Base-by-base conservation (phyloP, 2,329 filamentous ascomycete species). In the Ophiostoma pallidulum region DNA sequence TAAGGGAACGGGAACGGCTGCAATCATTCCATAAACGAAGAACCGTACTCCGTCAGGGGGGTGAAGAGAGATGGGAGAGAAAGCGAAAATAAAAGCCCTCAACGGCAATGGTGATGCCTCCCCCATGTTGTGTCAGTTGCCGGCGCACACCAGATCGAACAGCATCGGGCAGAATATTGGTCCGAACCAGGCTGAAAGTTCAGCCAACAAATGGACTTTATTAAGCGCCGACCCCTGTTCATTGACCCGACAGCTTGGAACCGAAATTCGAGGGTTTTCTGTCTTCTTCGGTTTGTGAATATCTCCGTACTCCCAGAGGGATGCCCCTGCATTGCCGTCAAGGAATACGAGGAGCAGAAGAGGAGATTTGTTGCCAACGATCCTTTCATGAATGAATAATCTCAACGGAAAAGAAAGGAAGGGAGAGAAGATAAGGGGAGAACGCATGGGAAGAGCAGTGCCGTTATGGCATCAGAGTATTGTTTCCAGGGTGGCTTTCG, bases 171-270 rank as follows among this genome's bases (percentile, higher is more conserved):
- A 22, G 50, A 52, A 20, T 41, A 41, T 54, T 54, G 45, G n/a
- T 16, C 53, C 53, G 53, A 53, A 42, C n/a, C 28, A 47, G 26
- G 37, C 37, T 44, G 29, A 20, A 26, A 33, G 20, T 20, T 40
- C 24, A 36, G 22, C 45, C 50, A 53, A 51, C 51, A 45, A 40
- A 41, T 36, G 32, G 14, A 36, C 36, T 19, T 32, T 8, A n/a
- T 55, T 53, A 52, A 53, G 53, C 53, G 53, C 53, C 50, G 48
- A 37, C 36, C 10, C 42, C 20, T 16, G 5, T n/a, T 40, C 26
- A 45, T 3, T 18, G 46, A 41, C 51, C 53, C 53, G 50, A 48
- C 41, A 33, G 50, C 12, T 47, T 50, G 53, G 53, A 54, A 51
- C 32, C 48, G 48, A 54, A 49, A 47, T 51, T 47, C 47, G 36